Evolutionary conservation across 257 asterid genomes (phyloP), one percentile per base, ranked within the genome.

Genomic region (Cynanchum wilfordii): DNA sequence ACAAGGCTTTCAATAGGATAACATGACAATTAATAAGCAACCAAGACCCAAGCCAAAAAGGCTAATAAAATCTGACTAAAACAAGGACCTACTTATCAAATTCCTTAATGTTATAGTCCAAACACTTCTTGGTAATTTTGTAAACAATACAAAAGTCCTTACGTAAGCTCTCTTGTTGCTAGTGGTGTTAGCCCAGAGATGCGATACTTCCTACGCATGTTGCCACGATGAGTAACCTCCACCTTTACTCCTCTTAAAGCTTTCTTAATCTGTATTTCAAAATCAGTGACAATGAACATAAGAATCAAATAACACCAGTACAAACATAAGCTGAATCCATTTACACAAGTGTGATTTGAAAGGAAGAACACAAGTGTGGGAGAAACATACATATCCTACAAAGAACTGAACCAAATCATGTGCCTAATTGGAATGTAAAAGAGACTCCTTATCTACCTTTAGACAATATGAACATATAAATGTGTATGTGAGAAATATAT

Each of bases 171-270:
- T 27, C 97, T 83, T 10, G 99, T 94, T 60, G 96, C 91, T 78
- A 88, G 99, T 2, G 97, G 81, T n/a, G 98, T 94, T 84, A 94
- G 82, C 69, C 96, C 96, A 82, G 93, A 85, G 65, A 94, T 91
- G 40, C 99, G 93, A 65, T 94, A 94, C 71, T 89, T 94, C 79
- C 99, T 80, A 19, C 97, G 92, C 97, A 94, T 91, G 79, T 94
- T 91, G 24, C 99, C 97, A 19, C 99, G 87, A 75, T 94, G 99
- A 33, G 99, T 94, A 66, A 94, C 99, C 82, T 94, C 98, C 60
- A 94, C 98, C 83, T 87, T 94, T 50, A 94, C 94, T 73, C 99
- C 99, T 83, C 99, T 85, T 27, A 94, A 84, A 9, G 99, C 98
- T 79, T 94, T 94, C 82, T 91, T 94, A 7, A 94, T 90, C 98